phyloP scores from a whole-genome alignment of 495 filamentous ascomycete genomes.

The Lophiostoma macrostomum region DNA sequence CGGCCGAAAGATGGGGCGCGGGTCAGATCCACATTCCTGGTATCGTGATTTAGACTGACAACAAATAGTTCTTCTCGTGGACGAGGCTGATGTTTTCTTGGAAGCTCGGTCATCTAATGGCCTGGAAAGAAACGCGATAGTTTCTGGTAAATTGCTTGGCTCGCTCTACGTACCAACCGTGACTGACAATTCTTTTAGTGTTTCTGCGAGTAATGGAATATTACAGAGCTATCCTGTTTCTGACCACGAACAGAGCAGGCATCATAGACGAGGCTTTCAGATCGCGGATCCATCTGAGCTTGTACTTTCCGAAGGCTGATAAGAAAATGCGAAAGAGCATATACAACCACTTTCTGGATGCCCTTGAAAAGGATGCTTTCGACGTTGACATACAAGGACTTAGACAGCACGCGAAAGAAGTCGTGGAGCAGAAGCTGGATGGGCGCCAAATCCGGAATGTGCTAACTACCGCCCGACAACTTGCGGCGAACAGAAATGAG shows the following conservation, averaged over 20 bases:
- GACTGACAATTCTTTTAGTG: too few relatives aligned
- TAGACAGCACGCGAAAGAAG: conserved; percentile 36
- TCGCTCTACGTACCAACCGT: too few relatives aligned
- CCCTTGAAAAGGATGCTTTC: background rate
- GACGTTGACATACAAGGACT: background rate
- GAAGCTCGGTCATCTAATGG: conserved; percentile 43
- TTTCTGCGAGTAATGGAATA: conserved; percentile 53
- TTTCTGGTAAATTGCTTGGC: too few relatives aligned
- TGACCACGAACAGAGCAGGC: conserved; percentile 38
- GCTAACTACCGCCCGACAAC: conserved; percentile 49
- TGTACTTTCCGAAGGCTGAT: conserved; percentile 38
- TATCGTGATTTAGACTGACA: too few relatives aligned
- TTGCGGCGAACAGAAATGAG: background rate
- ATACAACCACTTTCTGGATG: conserved; percentile 36
- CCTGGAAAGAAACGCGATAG: conserved; percentile 15
- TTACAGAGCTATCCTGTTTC: conserved; percentile 52
- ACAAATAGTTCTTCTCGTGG: conserved; percentile 44
- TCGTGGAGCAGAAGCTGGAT: conserved; percentile 51
- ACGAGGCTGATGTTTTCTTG: conserved; percentile 65
- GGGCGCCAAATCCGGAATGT: conserved; percentile 63
- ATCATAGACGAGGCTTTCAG: conserved; percentile 40
- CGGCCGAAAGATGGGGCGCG: too few relatives aligned
- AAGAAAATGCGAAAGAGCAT: conserved; percentile 11
- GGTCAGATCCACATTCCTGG: too few relatives aligned
- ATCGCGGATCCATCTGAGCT: conserved; percentile 39